A percentile compares a stretch with the other conserved stretches of the same genome.
These are phyloP conservation scores for Zygotorulaspora florentina DNA, from an alignment of 805 yeast genomes.

Conservation along the genomic window DNA sequence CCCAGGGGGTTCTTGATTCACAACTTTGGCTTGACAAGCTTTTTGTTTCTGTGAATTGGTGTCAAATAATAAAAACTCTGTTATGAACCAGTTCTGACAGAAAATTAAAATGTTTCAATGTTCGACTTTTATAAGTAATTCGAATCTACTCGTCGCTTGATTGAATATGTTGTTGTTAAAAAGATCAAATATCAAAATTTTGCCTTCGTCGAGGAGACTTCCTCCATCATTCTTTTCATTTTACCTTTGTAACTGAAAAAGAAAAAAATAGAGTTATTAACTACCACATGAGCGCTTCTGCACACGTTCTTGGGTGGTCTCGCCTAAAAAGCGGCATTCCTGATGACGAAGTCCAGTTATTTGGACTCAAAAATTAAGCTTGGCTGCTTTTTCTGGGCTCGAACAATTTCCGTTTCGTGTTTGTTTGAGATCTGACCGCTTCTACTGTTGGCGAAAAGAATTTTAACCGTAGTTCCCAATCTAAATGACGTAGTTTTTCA, in stretches of 20 bases:
- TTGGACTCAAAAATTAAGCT: neutral
- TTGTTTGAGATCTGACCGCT: neutral
- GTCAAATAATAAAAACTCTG: too few species aligned
- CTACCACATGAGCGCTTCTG: neutral
- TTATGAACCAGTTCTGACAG: too few species aligned
- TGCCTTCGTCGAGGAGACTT: neutral
- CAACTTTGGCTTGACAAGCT: too few species aligned
- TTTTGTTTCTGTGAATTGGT: too few species aligned
- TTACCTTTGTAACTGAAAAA: neutral
- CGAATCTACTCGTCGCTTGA: too few species aligned
- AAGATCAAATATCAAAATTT: neutral
- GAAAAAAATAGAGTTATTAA: neutral
- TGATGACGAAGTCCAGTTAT: neutral
- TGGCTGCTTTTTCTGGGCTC: neutral
- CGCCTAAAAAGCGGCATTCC: neutral
- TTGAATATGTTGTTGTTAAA: neutral
- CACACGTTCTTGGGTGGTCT: neutral
- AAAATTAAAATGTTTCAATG: neutral
- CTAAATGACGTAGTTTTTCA: neutral
- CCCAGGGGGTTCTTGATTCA: neutral
- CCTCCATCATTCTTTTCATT: neutral
- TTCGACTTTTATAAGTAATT: neutral
- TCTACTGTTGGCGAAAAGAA: too few species aligned
- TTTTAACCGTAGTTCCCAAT: neutral
- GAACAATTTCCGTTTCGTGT: neutral